Base-by-base conservation (phyloP, 441 rosid species). In the Isatis lusitanica region DNA sequence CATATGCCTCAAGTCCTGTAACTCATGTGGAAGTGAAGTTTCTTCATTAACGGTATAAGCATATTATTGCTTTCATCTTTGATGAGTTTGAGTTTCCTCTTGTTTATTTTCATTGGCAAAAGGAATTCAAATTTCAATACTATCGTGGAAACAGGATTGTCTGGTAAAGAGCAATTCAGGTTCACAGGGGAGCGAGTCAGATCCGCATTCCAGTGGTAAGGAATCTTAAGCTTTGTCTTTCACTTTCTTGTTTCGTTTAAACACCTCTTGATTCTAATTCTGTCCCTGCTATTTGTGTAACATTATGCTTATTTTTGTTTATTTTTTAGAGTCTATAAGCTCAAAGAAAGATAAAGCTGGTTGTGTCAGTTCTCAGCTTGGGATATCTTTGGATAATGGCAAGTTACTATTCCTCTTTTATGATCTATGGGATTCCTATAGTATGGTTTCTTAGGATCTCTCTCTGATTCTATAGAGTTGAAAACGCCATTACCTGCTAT, bases 181-280 rank as follows among this genome's bases (percentile, higher is more conserved):
- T 35, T 74, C 86, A 44, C 90, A 82, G 53, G 73, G 70, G 61
- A 84, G 85, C 78, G 85, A 81, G 81, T 88, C 91, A 53, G 90
- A 88, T 81, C 85, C 76, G 17, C 88, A 84, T 70, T 87, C 88
- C 60, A 91, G 85, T 71, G 96, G 94, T 93, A 81, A 89, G 95
- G 53, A 56, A 73, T 18, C 66, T 53, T 58, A 4, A 58, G 60
- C 42, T 12, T 3, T 9, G 7, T 59, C 24, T 47, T 60, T 10
- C 72, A 21, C 57, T 30, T 30, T 28, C 3, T 8, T n/a, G 5
- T 51, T 6, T 62, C 79, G 11, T 66, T 26, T 44, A 21, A 21
- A 16, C n/a, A 16, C 51, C 2, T n/a, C 26, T 33, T 53, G 2
- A 51, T 33, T 42, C 48, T 24, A 4, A 51, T 33, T 42, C 48